Conservation (phyloP, 805 yeast genomes). For the Candida corydali region DNA sequence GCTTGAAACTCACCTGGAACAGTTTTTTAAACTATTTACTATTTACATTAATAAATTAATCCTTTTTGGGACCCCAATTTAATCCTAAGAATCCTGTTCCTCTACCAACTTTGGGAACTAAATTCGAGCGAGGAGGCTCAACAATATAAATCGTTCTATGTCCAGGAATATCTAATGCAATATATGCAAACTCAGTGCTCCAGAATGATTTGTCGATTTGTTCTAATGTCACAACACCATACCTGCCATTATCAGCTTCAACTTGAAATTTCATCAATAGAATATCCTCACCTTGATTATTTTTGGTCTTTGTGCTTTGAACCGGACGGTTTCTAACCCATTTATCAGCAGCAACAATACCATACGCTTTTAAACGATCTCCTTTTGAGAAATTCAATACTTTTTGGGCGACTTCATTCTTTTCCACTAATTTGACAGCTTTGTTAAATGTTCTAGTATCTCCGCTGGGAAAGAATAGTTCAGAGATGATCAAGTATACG, state of each 20-base stretch:
- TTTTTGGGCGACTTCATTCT: slow-evolving; percentile 56
- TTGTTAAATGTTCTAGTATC: slow-evolving; percentile 88
- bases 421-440: slow-evolving; percentile 73
- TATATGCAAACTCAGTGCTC: slow-evolving; percentile 65
- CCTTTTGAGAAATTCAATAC: slow-evolving; percentile 52
- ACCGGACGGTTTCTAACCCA: slow-evolving; percentile 91
- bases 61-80: slow-evolving; percentile 79
- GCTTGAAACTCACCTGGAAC: not conserved
- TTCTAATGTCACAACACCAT: slow-evolving; percentile 75
- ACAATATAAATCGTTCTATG: slow-evolving; percentile 64
- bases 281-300: slow-evolving; percentile 75
- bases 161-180: slow-evolving; percentile 75
- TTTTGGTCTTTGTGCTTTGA: slow-evolving; percentile 60
- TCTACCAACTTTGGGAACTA: slow-evolving; percentile 32
- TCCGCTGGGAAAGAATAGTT: slow-evolving; percentile 82
- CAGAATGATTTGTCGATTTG: slow-evolving; percentile 67
- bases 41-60: slow-evolving; percentile 14
- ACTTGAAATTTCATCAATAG: slow-evolving; percentile 83
- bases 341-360: slow-evolving; percentile 64
- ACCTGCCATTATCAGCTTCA: slow-evolving; percentile 57
- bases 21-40: slow-evolving; percentile 1
- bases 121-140: slow-evolving; percentile 50
- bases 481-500: slow-evolving; percentile 71
- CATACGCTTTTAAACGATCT: slow-evolving; percentile 75
- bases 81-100: slow-evolving; percentile 70